Percentiles rank a stretch among this genome's conserved stretches.
Conservation (phyloP, 2,329 filamentous ascomycete species). For the Exophiala sp. region DNA sequence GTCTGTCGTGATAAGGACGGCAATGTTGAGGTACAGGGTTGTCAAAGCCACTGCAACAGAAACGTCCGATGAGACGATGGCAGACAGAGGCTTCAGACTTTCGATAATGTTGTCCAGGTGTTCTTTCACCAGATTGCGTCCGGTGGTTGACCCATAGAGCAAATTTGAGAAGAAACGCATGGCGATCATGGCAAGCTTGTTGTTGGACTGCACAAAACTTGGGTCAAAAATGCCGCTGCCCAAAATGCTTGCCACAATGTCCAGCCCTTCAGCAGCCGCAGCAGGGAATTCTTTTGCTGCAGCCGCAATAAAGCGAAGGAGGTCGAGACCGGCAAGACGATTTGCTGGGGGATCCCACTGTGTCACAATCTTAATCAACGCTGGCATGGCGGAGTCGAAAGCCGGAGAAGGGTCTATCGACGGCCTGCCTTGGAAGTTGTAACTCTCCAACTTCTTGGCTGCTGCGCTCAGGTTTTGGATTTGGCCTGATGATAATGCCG, state of each 20-base stretch:
- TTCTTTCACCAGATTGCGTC: conserved; percentile 57
- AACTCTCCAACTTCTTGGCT: conserved; percentile 56
- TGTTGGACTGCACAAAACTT: conserved; percentile 63
- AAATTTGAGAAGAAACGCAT: conserved; percentile 76
- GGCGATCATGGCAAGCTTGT: conserved; percentile 67
- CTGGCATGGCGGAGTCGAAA: conserved; percentile 40
- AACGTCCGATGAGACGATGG: conserved; percentile 55
- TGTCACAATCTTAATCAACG: conserved; percentile 66
- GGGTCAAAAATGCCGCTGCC: conserved; percentile 52
- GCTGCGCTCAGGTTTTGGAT: conserved; percentile 57
- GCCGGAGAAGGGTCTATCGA: conserved; percentile 36
- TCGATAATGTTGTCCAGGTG: conserved; percentile 56
- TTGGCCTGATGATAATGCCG: conserved; percentile 67
- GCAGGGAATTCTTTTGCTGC: conserved; percentile 60
- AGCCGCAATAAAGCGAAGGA: conserved; percentile 75
- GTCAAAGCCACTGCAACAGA: conserved; percentile 77
- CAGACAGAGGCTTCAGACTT: conserved; percentile 59
- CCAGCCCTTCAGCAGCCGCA: conserved; percentile 50
- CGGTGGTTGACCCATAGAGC: conserved; percentile 63
- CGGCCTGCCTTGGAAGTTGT: conserved; percentile 26
- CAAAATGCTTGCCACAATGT: conserved; percentile 57
- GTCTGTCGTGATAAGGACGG: conserved; percentile 60
- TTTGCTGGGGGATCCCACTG: conserved; percentile 69
- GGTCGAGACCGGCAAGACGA: conserved; percentile 75
- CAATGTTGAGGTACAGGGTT: conserved; percentile 77